Evolutionary conservation across 1,284 basidiomycete species (phyloP), one percentile per base, ranked within the genome.

Genomic region (Moesziomyces sp.): DNA sequence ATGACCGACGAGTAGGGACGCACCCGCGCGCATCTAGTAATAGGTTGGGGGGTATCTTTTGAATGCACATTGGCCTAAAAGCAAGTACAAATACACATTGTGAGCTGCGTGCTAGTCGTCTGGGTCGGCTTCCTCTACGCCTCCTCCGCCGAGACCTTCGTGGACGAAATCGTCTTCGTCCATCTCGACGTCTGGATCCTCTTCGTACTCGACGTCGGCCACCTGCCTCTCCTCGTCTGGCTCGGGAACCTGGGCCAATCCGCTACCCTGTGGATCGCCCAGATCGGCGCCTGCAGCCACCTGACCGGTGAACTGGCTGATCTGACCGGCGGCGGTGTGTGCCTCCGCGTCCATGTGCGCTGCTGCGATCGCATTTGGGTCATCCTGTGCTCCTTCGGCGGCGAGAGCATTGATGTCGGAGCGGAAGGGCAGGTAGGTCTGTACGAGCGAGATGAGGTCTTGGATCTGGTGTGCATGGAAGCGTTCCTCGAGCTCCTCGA

Each of bases 401-500:
- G 67, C 67, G 43, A 62, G 60, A n/a, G 53, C 61, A 28, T 65
- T 62, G 51, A 67, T 52, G 0, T 57, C 42, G 23, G 58, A 19
- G 5, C 57, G 42, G 14, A 73, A 47, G n/a, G 77, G 77, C 4
- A 77, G 48, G 35, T 73, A 84, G 11, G 89, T 90, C 2, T 84
- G 83, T 26, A 96, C 89, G 26, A 87, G 83, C 3, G 80, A 74
- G 3, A 93, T 86, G 10, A 97, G 89, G 19, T 90, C 88, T 18
- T 91, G 88, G 86, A 94, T 91, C 42, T 87, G 86, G 23, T 90
- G 50, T 8, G 58, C 58, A 34, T 63, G 88, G 0, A 95, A 88
- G 44, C 94, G 88, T 69, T 92, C 91, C 84, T 94, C 92, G 2
- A 93, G 86, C 83, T 96, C 93, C 85, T 97, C 93, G 16, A 97